Evolutionary conservation across 2,329 filamentous ascomycete species (phyloP), one percentile per base, ranked within the genome.

Genomic region (Xylariaceae sp.): DNA sequence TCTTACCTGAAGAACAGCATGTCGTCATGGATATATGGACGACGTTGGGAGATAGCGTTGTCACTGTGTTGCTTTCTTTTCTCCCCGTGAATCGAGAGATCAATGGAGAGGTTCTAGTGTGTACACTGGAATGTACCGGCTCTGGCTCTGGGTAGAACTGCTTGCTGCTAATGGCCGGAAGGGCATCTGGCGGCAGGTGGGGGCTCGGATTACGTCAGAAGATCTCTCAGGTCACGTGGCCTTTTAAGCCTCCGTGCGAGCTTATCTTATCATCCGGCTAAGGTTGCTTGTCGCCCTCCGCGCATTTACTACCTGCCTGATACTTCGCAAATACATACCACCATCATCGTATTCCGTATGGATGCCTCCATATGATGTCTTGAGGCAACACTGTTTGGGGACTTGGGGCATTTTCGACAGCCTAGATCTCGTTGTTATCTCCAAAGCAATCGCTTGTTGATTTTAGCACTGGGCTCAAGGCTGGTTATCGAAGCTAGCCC

Each of bases 1-100:
- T 17, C 64, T 63, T 49, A 66, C 64, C 64, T 66, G 55, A 66
- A 66, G 58, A 66, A 66, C 50, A 66, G 45, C 64, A 66, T 66
- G 2, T 55, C 63, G 51, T 48, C 53, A 59, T 49, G 49, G 39
- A 44, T 51, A 13, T 51, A 37, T 23, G 10, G 39, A 11, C n/a
- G 23, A 35, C 30, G 34, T 37, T 34, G 49, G 23, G 17, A 41
- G 17, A 13, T 18, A 52, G n/a, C 44, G 34, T 15, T 30, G 48
- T 47, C 51, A 30, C 51, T 59, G 44, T 51, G 50, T 39, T 34
- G 13, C 51, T 44, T 52, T 35, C 55, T 48, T 52, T 50, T 56
- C 17, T 15, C 37, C 37, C 37, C 37, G 37, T 41, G 11, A 13
- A 8, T 41, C 8, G 37, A 41, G 37, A 41, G 37, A 41, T 41